phyloP scores from a whole-genome alignment of 768 basidiomycete genomes.

The Mrakia gelida region DNA sequence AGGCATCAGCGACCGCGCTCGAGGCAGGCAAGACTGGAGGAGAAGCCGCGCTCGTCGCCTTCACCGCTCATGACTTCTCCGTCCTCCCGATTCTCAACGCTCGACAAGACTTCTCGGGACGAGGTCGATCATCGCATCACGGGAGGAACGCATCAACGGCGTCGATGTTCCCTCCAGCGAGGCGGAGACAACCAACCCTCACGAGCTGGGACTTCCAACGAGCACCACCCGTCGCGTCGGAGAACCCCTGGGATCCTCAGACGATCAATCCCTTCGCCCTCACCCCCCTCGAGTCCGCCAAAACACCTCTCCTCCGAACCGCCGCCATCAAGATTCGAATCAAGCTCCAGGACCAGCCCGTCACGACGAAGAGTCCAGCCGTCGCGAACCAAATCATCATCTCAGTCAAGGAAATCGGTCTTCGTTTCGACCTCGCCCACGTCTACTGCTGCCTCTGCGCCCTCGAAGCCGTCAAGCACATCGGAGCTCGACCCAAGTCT shows the following conservation, averaged over 20 bases:
- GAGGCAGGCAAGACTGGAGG: constrained; percentile 33
- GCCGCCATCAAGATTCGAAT: constrained; percentile 1
- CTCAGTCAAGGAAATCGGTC: not conserved
- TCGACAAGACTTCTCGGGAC: constrained; percentile 52
- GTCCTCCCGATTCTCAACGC: constrained; percentile 61
- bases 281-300: not conserved
- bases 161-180: constrained; percentile 36
- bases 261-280: not conserved
- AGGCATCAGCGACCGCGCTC: constrained; percentile 50
- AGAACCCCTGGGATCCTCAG: not conserved
- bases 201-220: constrained; percentile 31
- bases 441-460: constrained; percentile 68
- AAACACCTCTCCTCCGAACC: not conserved
- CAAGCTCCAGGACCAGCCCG: not conserved
- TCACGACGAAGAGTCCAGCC: not conserved
- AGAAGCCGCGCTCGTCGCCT: constrained; percentile 48
- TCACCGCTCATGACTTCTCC: constrained; percentile 52
- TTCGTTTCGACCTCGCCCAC: constrained; percentile 52
- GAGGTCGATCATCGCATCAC: constrained; percentile 44
- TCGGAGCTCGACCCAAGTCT: constrained; percentile 44
- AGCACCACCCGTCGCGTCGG: not conserved
- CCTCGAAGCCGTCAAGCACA: constrained; percentile 51
- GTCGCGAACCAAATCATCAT: constrained; percentile 10
- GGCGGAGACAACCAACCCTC: constrained; percentile 20
- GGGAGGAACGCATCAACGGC: constrained; percentile 42